Base-by-base conservation (phyloP, 371 early-diverging fungal genomes). In the Umbelopsis sp. region DNA sequence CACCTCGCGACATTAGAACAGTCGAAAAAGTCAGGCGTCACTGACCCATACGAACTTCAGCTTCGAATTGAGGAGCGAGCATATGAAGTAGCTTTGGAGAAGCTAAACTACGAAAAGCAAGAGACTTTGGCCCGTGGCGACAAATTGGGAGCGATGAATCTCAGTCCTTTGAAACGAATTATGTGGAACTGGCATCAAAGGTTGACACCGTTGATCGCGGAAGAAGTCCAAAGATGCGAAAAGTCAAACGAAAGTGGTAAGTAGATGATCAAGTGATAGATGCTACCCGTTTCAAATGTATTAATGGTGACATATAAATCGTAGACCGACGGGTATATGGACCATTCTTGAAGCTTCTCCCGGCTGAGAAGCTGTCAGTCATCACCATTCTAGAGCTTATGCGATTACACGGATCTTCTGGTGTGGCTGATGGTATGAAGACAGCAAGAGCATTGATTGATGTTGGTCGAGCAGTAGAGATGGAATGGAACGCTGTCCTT, bases 331-430 rank as follows among this genome's bases (percentile, higher is more conserved):
- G 73, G 48, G 64, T 72, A 0, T 91, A 91, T 70, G 91, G 91
- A 32, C 91, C 91, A 14, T 93, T 94, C 70, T 78, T 97, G 50
- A 81, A 82, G 63, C 76, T 92, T 50, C 72, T 96, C 7, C 85
- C 87, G 14, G 82, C 94, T 16, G 92, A 92, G 48, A 92, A 93
- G 69, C 75, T 96, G 45, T 87, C 96, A 0, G 83, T 91, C n/a
- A 93, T 96, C 63, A 91, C 94, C 38, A 94, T 98, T 66, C 75
- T 93, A 38, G 94, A 94, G 71, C 71, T 94, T 10, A 64, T 96
- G 45, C 87, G 95, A 32, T 73, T 87, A 24, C 85, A 89, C 74
- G 86, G 82, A 65, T 76, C 79, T 50, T 79, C 86, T 37, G 89
- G 89, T 16, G 79, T 86, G 50, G 82, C 82, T 45, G 88, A 87